phyloP scores from a whole-genome alignment of 192 early-diverging fungal genomes.

The Spizellomyces sp. region DNA sequence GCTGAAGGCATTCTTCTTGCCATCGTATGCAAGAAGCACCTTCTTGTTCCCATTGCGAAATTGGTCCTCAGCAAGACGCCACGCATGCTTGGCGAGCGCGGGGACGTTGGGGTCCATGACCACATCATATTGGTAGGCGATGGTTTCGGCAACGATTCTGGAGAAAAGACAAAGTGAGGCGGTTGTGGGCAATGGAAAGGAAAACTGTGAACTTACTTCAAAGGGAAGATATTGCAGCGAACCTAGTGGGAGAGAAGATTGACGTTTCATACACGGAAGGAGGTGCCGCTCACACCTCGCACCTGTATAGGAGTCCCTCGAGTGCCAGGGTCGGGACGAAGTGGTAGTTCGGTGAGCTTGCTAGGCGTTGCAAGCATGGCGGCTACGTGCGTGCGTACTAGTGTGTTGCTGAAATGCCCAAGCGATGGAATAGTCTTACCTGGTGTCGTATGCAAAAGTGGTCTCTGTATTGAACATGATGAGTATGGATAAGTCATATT shows the following conservation, averaged over 20 bases:
- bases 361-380: too few relatives aligned
- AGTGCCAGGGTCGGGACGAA: not conserved
- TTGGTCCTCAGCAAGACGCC: conserved; percentile 10
- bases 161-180: not conserved
- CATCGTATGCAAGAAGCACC: conserved; percentile 35
- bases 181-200: not conserved
- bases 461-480: too few relatives aligned
- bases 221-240: conserved; percentile 1
- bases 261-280: not conserved
- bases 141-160: conserved; percentile 6
- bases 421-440: too few relatives aligned
- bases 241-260: not conserved
- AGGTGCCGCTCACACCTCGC: not conserved
- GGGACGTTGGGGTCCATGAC: conserved; percentile 26
- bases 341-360: not conserved
- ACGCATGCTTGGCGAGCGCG: conserved; percentile 7
- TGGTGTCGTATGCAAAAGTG: too few relatives aligned
- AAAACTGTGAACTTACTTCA: not conserved
- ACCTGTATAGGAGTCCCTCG: not conserved
- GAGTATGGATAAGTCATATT: too few relatives aligned
- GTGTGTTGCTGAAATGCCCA: too few relatives aligned
- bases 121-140: conserved; percentile 42
- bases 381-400: too few relatives aligned
- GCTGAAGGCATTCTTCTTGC: conserved; percentile 33
- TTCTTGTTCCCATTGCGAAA: conserved; percentile 15